Conservation (phyloP, 495 filamentous ascomycete genomes). For the Aspergillus bertholletiae region DNA sequence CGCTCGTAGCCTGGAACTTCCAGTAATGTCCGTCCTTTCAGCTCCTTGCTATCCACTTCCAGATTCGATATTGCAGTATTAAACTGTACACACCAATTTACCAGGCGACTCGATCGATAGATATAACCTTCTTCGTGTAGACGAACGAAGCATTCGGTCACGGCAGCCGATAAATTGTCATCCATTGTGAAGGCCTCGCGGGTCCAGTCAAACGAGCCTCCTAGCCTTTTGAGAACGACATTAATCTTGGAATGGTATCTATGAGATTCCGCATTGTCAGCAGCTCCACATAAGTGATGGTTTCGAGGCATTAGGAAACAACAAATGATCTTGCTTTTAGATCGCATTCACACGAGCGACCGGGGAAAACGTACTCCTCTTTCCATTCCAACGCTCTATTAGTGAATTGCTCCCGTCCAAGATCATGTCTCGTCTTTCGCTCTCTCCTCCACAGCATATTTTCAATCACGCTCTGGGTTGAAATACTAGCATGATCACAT, state of each 20-base stretch:
- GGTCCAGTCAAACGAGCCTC: constrained; percentile 62
- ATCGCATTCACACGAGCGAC: too few species aligned
- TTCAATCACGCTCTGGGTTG: constrained; percentile 74
- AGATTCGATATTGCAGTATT: constrained; percentile 73
- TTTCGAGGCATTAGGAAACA: too few species aligned
- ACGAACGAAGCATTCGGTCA: constrained; percentile 69
- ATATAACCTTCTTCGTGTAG: constrained; percentile 74
- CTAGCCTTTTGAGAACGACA: constrained; percentile 53
- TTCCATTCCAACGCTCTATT: constrained; percentile 68
- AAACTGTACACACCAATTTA: constrained; percentile 73
- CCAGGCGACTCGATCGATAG: constrained; percentile 71
- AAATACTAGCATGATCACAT: constrained; percentile 75
- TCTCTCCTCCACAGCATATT: constrained; percentile 71
- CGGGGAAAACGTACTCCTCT: too few species aligned
- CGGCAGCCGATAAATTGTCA: constrained; percentile 60
- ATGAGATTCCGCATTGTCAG: too few species aligned
- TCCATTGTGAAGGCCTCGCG: constrained; percentile 76
- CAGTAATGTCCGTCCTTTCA: constrained; percentile 61
- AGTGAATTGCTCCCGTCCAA: constrained; percentile 59
- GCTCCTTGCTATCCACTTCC: constrained; percentile 72
- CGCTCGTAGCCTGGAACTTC: constrained; percentile 62
- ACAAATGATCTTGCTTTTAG: too few species aligned
- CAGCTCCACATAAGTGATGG: too few species aligned
- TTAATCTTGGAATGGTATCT: constrained; percentile 63
- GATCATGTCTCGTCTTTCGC: constrained; percentile 62